Evolutionary conservation across 1,284 basidiomycete species (phyloP).

Genomic region (Apiotrichum brassicae): DNA sequence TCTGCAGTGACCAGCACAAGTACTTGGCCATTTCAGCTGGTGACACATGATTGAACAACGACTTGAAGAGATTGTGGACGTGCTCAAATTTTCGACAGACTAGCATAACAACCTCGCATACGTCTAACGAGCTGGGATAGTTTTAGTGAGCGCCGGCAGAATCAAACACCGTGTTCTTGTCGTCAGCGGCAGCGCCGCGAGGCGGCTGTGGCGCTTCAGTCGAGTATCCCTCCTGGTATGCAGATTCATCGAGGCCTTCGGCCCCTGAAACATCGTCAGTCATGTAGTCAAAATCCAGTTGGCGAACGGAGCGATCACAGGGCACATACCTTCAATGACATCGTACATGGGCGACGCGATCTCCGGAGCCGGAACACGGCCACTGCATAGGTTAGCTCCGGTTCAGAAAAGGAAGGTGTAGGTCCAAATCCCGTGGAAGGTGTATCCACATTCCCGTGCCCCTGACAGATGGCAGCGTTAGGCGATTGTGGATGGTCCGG

Average conservation of each 20-base stretch:
- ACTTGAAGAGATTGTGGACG: too few species aligned
- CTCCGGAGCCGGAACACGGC: conserved; percentile 91
- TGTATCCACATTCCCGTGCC: too few species aligned
- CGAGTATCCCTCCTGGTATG: conserved; percentile 50
- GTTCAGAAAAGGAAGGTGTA: neutral
- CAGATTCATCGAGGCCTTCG: conserved; percentile 54
- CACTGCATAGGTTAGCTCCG: conserved; percentile 5
- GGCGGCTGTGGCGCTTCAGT: neutral
- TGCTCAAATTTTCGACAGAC: too few species aligned
- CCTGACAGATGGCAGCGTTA: too few species aligned
- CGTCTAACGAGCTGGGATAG: too few species aligned
- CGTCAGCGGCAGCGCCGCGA: neutral
- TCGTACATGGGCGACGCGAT: conserved; percentile 90
- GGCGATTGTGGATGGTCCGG: too few species aligned
- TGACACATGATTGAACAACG: too few species aligned
- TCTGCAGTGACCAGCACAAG: too few species aligned
- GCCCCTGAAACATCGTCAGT: conserved; percentile 32
- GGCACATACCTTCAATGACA: conserved; percentile 66
- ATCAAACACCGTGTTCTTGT: conserved; percentile 6
- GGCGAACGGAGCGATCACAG: conserved; percentile 37
- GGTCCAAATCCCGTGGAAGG: too few species aligned
- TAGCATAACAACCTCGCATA: too few species aligned
- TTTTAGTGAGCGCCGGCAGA: conserved; percentile 9
- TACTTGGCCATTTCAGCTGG: too few species aligned
- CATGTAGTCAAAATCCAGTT: neutral